A percentile compares a stretch with the other conserved stretches of the same genome.
phyloP scores from a whole-genome alignment of 345 rosid species.

The Moricandia moricandioides region DNA sequence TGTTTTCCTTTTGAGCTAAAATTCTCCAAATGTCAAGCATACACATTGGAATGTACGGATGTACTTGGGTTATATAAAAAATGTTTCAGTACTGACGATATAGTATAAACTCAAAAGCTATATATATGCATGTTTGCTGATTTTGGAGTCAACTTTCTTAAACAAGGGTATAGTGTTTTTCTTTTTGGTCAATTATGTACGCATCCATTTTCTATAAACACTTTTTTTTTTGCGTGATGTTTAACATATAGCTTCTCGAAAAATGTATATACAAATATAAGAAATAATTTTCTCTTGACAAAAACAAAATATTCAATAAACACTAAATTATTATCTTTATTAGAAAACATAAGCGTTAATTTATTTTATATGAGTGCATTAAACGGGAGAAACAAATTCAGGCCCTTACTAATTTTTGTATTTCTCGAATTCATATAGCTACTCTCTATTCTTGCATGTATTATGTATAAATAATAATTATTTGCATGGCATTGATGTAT shows the following conservation, averaged over 20 bases:
- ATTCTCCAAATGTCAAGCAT: neutral
- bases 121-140: neutral
- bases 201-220: neutral
- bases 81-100: neutral
- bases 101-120: neutral
- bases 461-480: neutral
- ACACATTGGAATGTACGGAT: constrained; percentile 26
- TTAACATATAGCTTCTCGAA: neutral
- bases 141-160: constrained; percentile 5
- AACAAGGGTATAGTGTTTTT: neutral
- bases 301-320: neutral
- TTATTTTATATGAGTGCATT: neutral
- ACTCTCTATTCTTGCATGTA: neutral
- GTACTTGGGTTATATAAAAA: constrained; percentile 19
- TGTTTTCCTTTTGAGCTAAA: neutral
- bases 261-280: neutral
- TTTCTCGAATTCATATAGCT: neutral
- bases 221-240: neutral
- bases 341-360: neutral
- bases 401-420: neutral
- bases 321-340: neutral
- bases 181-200: constrained; percentile 5
- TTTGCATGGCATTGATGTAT: neutral
- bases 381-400: neutral
- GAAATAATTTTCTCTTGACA: neutral